phyloP scores from a whole-genome alignment of 1,284 basidiomycete species.

The Cryptococcus sp. region DNA sequence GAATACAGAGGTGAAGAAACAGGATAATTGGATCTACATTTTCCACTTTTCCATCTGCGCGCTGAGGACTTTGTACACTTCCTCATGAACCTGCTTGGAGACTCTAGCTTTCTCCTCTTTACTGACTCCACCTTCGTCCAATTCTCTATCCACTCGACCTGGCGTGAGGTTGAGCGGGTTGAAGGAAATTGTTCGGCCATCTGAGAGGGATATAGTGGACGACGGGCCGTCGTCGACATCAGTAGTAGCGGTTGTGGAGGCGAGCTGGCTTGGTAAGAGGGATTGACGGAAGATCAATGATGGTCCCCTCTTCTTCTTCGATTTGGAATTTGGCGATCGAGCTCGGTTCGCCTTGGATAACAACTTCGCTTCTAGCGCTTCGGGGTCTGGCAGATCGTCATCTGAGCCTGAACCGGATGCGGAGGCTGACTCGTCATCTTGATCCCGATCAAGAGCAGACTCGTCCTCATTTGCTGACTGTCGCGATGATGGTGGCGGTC shows the following conservation, averaged over 20 bases:
- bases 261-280: slow-evolving; percentile 6
- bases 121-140: slow-evolving; percentile 33
- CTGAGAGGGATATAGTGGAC: slow-evolving; percentile 28
- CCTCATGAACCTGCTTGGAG: slow-evolving; percentile 26
- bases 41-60: slow-evolving; percentile 42
- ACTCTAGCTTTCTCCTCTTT: slow-evolving; percentile 34
- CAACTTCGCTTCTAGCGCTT: slow-evolving; percentile 36
- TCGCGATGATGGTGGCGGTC: slow-evolving; percentile 7
- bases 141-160: slow-evolving; percentile 37
- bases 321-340: slow-evolving; percentile 11
- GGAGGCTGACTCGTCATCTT: slow-evolving; percentile 16
- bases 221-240: slow-evolving; percentile 10
- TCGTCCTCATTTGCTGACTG: too few species aligned
- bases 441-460: too few species aligned
- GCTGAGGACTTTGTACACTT: slow-evolving; percentile 32
- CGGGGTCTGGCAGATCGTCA: slow-evolving; percentile 46
- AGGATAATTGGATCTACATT: not conserved
- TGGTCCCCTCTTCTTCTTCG: slow-evolving; percentile 31
- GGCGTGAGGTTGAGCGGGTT: slow-evolving; percentile 39
- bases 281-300: slow-evolving; percentile 44
- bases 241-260: not conserved
- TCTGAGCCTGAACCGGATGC: slow-evolving; percentile 11
- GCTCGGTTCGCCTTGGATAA: slow-evolving; percentile 5
- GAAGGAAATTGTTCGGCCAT: slow-evolving; percentile 40
- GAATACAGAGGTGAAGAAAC: too few species aligned